A percentile compares a stretch with the other conserved stretches of the same genome.
Conservation (phyloP, 495 filamentous ascomycete species). For the Pseudevernia furfuracea region DNA sequence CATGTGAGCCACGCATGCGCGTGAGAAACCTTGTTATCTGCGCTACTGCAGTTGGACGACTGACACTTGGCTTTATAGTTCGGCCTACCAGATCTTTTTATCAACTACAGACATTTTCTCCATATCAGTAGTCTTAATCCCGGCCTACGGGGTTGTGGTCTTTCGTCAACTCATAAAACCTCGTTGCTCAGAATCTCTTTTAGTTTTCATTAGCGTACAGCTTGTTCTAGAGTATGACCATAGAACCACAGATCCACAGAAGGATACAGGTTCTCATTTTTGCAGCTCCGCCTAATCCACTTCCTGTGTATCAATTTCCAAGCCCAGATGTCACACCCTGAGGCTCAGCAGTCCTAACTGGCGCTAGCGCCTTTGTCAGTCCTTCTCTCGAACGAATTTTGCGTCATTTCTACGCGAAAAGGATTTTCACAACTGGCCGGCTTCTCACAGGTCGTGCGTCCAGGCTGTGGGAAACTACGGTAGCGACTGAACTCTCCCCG, state of each 20-base stretch:
- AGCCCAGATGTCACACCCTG: neutral
- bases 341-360: neutral
- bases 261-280: neutral
- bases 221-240: neutral
- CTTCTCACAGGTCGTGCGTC: neutral
- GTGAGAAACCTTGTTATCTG: neutral
- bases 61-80: neutral
- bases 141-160: neutral
- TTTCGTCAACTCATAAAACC: neutral
- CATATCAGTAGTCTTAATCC: neutral
- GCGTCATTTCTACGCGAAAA: neutral
- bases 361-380: neutral
- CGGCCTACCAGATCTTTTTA: neutral
- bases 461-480: neutral
- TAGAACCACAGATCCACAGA: neutral
- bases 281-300: neutral
- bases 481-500: neutral
- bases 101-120: neutral
- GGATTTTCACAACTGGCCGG: neutral
- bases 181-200: neutral
- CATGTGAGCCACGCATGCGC: neutral
- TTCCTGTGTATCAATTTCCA: neutral
- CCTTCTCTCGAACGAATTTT: neutral
- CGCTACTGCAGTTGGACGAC: neutral
- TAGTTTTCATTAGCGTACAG: neutral